Evolutionary conservation across 2,329 filamentous ascomycete genomes (phyloP).

Genomic region (Dothistroma septosporum): DNA sequence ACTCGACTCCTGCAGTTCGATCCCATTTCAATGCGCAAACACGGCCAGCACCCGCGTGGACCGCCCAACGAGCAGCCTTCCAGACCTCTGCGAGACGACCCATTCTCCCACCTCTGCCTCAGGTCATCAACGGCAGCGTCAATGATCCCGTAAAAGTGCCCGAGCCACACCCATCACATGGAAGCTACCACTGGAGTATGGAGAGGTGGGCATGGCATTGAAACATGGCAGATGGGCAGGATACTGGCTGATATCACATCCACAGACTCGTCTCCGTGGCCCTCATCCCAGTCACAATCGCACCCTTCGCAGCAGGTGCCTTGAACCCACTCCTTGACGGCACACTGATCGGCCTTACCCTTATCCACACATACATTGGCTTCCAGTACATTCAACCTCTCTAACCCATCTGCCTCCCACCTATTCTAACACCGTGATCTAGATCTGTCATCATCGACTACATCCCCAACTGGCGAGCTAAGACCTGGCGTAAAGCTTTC

Average conservation of each 20-base stretch:
- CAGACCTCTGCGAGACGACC: constrained; percentile 73
- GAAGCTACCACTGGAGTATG: constrained; percentile 98
- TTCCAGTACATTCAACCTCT: constrained; percentile 62
- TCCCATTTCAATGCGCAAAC: constrained; percentile 24
- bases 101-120: constrained; percentile 79
- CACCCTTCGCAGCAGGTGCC: constrained; percentile 86
- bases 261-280: constrained; percentile 68
- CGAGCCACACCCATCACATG: constrained; percentile 68
- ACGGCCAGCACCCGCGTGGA: constrained; percentile 38
- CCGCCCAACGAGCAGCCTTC: constrained; percentile 65
- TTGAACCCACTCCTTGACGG: constrained; percentile 88
- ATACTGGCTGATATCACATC: constrained; percentile 4
- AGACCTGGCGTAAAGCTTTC: constrained; percentile 61
- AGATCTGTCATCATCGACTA: constrained; percentile 83
- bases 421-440: neutral
- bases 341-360: constrained; percentile 72
- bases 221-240: neutral
- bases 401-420: neutral
- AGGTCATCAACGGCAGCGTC: constrained; percentile 50
- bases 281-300: constrained; percentile 79
- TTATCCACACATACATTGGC: constrained; percentile 93
- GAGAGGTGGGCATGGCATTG: constrained; percentile 56
- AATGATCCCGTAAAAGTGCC: constrained; percentile 83
- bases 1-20: constrained; percentile 34
- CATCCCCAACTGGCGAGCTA: constrained; percentile 68